These are phyloP conservation scores for Mucor indicus DNA, from an alignment of 371 early-diverging fungal species.

Conservation along the genomic window DNA sequence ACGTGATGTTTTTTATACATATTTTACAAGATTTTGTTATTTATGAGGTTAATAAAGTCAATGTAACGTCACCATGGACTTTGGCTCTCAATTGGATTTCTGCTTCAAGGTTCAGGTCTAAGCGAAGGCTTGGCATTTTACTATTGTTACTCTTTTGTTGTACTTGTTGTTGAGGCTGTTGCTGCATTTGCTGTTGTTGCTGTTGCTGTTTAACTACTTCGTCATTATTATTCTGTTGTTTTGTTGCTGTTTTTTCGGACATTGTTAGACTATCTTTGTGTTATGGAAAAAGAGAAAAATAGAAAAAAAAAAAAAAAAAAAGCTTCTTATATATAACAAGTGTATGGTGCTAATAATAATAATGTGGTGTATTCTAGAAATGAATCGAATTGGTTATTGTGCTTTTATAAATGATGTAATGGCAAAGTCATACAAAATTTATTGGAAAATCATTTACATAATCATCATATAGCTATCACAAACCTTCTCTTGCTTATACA, in stretches of 20 bases:
- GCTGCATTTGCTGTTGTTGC: conserved; percentile 5
- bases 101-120: conserved; percentile 24
- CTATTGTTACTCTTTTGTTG: neutral
- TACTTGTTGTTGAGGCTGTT: conserved; percentile 1
- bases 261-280: neutral
- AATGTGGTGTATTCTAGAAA: neutral
- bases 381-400: no score
- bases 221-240: conserved; percentile 3
- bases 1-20: no score
- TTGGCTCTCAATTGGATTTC: conserved; percentile 22
- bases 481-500: no score
- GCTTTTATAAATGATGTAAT: no score
- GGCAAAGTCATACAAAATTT: neutral
- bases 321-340: no score
- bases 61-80: conserved; percentile 22
- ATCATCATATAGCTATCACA: no score
- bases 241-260: conserved; percentile 3
- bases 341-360: neutral
- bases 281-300: neutral
- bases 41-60: conserved; percentile 20
- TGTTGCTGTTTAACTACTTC: neutral
- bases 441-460: neutral
- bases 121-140: conserved; percentile 15
- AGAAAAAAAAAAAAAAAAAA: neutral
- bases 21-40: no score